phyloP scores from a whole-genome alignment of 108 stramenopile genomes.

The Thalassiosira profunda region DNA sequence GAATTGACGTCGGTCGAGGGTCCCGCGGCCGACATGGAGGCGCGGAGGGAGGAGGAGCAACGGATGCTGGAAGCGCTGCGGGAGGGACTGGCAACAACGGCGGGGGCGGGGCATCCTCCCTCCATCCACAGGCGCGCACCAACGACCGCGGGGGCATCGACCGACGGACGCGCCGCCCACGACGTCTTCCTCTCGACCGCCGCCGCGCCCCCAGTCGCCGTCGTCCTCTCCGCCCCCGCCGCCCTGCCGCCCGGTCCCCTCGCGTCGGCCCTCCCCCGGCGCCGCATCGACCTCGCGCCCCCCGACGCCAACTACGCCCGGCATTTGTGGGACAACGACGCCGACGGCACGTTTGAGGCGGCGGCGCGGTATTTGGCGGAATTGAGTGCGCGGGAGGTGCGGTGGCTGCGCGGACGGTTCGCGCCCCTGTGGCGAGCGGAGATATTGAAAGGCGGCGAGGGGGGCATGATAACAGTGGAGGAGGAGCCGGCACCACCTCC shows the following conservation, averaged over 20 bases:
- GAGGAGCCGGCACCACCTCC: no score
- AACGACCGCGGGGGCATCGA: not conserved
- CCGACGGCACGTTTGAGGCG: conserved; percentile 41
- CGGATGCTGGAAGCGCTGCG: conserved; percentile 63
- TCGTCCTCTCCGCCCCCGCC: conserved; percentile 61
- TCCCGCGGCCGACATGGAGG: conserved; percentile 51
- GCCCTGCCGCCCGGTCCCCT: conserved; percentile 67
- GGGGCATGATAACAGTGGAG: conserved; percentile 7
- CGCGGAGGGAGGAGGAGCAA: conserved; percentile 53
- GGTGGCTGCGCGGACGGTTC: conserved; percentile 42
- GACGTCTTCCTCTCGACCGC: conserved; percentile 1
- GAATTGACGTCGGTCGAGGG: conserved; percentile 62
- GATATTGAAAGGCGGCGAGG: conserved; percentile 12
- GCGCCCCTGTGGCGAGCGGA: conserved; percentile 13
- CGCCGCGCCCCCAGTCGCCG: conserved; percentile 45
- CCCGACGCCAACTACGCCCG: conserved; percentile 67
- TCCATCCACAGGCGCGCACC: no score
- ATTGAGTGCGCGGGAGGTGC: conserved; percentile 23
- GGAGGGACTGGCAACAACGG: conserved; percentile 12
- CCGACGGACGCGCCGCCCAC: not conserved
- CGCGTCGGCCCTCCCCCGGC: conserved; percentile 47
- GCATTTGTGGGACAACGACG: conserved; percentile 60
- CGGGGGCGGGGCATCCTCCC: not conserved
- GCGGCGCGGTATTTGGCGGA: conserved; percentile 22
- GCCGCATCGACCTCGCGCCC: conserved; percentile 45